Evolutionary conservation across 441 rosid genomes (phyloP), one percentile per base, ranked within the genome.

Genomic region (Dalechampia spathulata): DNA sequence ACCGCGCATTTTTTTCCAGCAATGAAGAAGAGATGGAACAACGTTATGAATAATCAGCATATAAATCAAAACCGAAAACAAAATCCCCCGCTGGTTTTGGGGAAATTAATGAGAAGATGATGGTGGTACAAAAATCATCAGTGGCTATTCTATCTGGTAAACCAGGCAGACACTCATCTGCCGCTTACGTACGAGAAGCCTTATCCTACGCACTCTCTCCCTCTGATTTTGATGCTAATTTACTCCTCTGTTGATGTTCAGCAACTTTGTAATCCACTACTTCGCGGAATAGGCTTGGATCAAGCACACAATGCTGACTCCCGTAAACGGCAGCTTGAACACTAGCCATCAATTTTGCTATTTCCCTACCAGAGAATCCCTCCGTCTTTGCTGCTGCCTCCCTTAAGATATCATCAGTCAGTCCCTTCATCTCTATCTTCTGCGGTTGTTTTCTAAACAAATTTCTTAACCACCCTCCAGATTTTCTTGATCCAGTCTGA

Each of bases 311-410:
- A 34, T 80, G 67, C 54, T 66, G 87, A 36, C 95, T 86, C 47
- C 97, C 95, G 44, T 89, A 89, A 16, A 89, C 92, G 36, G 88
- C 85, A 54, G 97, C 97, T 64, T 89, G 95, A 52, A 89, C 90
- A 32, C 95, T 58, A 10, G 92, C 90, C 97, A 84, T 84, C 64
- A 86, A 59, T 62, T 89, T 86, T 7, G 97, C 92, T 10, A 86
- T 80, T 68, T 87, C 91, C 45, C 96, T 75, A 26, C 94, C 91
- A 1, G 94, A 85, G 71, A 87, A 87, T 42, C 96, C 94, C 37
- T 81, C 78, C 0, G 79, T 85, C 78, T 81, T 90, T 6, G 78
- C 80, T 5, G 91, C 90, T 0, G 91, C 94, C 75, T 90, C 91
- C 67, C 68, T 85, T 3, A 87, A 49, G 61, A 87, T 64, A 54